These are phyloP conservation scores for Cucurbita pepo DNA, from an alignment of 306 rosid genomes.

Conservation along the genomic window DNA sequence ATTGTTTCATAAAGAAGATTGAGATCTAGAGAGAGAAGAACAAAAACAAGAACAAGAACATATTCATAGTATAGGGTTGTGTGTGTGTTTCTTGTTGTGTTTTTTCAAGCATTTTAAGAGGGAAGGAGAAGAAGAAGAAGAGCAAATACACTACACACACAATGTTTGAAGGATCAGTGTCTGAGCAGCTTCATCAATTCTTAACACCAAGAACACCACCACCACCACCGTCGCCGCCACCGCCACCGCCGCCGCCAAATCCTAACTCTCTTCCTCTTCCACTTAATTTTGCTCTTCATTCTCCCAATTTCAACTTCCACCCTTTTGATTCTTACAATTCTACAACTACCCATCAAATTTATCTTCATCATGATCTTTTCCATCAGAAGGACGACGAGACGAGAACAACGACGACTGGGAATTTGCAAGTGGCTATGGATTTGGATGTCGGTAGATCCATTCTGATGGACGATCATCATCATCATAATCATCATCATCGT, in stretches of 20 bases:
- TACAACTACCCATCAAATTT: constrained; percentile 1
- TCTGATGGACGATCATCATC: constrained; percentile 8
- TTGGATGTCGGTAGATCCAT: too few species aligned
- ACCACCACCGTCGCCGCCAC: too few species aligned
- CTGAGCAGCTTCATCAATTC: constrained; percentile 87
- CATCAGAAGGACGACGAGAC: constrained; percentile 11
- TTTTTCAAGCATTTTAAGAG: constrained; percentile 26
- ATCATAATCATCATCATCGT: too few species aligned
- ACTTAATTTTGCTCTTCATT: constrained; percentile 22
- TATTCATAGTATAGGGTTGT: too few species aligned
- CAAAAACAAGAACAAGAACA: too few species aligned
- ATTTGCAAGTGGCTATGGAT: constrained; percentile 17
- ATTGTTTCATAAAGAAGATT: constrained; percentile 44
- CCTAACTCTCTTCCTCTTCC: constrained; percentile 44
- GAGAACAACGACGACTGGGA: background rate
- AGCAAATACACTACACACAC: constrained; percentile 9
- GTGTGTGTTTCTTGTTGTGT: constrained; percentile 31
- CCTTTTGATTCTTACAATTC: constrained; percentile 20
- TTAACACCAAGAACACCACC: constrained; percentile 40
- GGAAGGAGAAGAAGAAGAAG: background rate
- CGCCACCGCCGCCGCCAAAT: too few species aligned
- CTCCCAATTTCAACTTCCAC: background rate
- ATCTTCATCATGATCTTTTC: constrained; percentile 18
- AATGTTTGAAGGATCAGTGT: constrained; percentile 69
- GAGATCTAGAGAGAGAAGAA: constrained; percentile 23